Evolutionary conservation across 306 rosid species (phyloP).

Genomic region (Lagenaria siceraria): DNA sequence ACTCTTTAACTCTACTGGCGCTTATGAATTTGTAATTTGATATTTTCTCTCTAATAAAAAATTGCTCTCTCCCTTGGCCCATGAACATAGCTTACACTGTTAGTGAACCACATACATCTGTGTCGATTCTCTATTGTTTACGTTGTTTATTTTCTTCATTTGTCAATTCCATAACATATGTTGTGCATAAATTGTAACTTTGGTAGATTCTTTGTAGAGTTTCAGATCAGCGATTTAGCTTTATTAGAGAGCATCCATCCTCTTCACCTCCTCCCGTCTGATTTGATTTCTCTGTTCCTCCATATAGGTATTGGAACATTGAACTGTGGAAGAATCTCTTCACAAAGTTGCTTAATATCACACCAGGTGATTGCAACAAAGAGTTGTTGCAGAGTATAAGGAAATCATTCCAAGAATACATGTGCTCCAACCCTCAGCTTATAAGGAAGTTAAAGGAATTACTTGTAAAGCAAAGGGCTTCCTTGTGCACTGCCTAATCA

Average conservation of each 20-base stretch:
- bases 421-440: slow-evolving; percentile 55
- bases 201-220: background rate
- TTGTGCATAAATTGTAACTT: background rate
- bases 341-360: slow-evolving; percentile 60
- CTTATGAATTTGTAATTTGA: no score
- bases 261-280: background rate
- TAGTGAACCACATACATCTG: no score
- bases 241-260: background rate
- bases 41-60: no score
- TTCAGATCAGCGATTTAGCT: background rate
- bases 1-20: no score
- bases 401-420: slow-evolving; percentile 64
- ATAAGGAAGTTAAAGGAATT: slow-evolving; percentile 59
- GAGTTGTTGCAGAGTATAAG: slow-evolving; percentile 45
- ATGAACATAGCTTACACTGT: no score
- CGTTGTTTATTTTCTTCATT: no score
- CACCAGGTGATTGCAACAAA: slow-evolving; percentile 31
- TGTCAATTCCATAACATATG: no score
- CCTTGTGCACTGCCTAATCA: slow-evolving; percentile 58
- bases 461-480: slow-evolving; percentile 68
- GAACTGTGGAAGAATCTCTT: slow-evolving; percentile 83
- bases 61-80: no score
- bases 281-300: background rate
- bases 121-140: no score
- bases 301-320: slow-evolving; percentile 70